These are phyloP conservation scores for Dothidotthia symphoricarpi DNA, from an alignment of 2,329 filamentous ascomycete species.

Conservation along the genomic window DNA sequence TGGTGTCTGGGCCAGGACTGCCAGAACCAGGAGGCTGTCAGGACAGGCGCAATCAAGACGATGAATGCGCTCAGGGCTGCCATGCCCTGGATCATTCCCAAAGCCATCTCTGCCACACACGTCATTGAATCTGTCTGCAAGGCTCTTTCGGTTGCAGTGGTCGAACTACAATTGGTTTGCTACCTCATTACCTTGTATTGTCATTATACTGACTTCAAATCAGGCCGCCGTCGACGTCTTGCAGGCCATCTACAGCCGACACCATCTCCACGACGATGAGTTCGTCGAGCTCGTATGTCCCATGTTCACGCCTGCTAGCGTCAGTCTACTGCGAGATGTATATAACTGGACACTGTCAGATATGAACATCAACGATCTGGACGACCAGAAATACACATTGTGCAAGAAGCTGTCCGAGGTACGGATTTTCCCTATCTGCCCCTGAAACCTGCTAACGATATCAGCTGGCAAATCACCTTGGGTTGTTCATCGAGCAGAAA, in stretches of 20 bases:
- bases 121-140: slow-evolving; percentile 42
- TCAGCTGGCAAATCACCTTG: slow-evolving; percentile 80
- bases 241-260: slow-evolving; percentile 74
- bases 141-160: slow-evolving; percentile 39
- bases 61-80: slow-evolving; percentile 75
- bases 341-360: slow-evolving; percentile 80
- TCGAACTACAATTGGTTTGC: slow-evolving; percentile 37
- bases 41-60: slow-evolving; percentile 70
- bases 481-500: slow-evolving; percentile 78
- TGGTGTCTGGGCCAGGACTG: slow-evolving; percentile 68
- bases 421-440: slow-evolving; percentile 20
- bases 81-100: slow-evolving; percentile 84
- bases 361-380: slow-evolving; percentile 75
- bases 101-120: slow-evolving; percentile 64
- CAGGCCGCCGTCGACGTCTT: slow-evolving; percentile 70
- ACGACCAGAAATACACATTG: slow-evolving; percentile 88
- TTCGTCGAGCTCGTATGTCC: slow-evolving; percentile 75
- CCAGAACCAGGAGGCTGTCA: slow-evolving; percentile 64
- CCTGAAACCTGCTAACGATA: too few relatives aligned
- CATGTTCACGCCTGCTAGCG: slow-evolving; percentile 71
- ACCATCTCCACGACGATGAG: slow-evolving; percentile 72
- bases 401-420: slow-evolving; percentile 94
- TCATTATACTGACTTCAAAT: slow-evolving; percentile 14
- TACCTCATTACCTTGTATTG: background rate
- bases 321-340: slow-evolving; percentile 69